A percentile compares a stretch with the other conserved stretches of the same genome.
Conservation (phyloP, 2,329 filamentous ascomycete species). For the Clathrospora elynae region DNA sequence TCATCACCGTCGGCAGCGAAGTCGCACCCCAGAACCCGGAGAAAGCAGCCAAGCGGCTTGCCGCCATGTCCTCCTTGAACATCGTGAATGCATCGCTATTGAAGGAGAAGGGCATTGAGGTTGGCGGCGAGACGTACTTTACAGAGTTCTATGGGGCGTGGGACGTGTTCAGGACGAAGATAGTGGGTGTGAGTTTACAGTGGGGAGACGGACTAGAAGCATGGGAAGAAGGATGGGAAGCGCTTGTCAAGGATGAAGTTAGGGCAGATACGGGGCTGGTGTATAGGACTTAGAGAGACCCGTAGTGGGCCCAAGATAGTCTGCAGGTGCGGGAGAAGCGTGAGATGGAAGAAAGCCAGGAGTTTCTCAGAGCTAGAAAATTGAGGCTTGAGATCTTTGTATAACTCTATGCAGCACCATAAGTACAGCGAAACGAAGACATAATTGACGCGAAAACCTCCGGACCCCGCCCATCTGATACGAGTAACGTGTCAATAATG, state of each 20-base stretch:
- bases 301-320: no score
- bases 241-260: constrained; percentile 29
- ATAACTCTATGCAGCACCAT: no score
- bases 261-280: constrained; percentile 25
- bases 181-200: constrained; percentile 19
- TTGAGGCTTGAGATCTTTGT: no score
- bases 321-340: no score
- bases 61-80: constrained; percentile 2
- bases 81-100: constrained; percentile 28
- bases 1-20: constrained; percentile 26
- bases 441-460: no score
- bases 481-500: no score
- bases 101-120: constrained; percentile 29
- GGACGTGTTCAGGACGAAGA: constrained; percentile 21
- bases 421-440: no score
- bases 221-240: constrained; percentile 32
- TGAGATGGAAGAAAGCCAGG: no score
- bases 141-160: constrained; percentile 19
- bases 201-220: constrained; percentile 31
- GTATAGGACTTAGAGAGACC: constrained; percentile 6
- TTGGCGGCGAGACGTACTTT: constrained; percentile 25
- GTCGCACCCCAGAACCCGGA: constrained; percentile 15
- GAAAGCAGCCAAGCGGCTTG: constrained; percentile 5
- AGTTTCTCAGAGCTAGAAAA: no score
- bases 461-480: no score